These are phyloP conservation scores for Beauveria rudraprayagi DNA, from an alignment of 2,329 filamentous ascomycete genomes.

Conservation along the genomic window DNA sequence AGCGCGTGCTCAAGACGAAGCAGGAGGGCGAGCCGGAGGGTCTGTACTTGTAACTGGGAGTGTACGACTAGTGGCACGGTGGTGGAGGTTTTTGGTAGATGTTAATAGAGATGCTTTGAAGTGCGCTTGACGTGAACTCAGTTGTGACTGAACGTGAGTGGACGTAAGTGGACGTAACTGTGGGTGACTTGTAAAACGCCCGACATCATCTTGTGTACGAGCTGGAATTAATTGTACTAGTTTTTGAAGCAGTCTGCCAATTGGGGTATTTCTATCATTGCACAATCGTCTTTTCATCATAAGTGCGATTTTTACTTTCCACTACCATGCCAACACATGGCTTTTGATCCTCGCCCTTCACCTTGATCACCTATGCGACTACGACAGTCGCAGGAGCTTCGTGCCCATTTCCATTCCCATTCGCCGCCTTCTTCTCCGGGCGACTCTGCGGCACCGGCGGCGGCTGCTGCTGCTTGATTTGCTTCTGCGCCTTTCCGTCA, in stretches of 20 bases:
- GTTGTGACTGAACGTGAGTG: not conserved
- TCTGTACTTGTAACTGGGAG: constrained; percentile 73
- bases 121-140: not conserved
- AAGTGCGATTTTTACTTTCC: no score
- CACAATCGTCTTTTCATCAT: not conserved
- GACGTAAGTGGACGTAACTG: not conserved
- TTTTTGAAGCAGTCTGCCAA: not conserved
- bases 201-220: no score
- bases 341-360: not conserved
- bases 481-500: not conserved
- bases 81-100: constrained; percentile 2
- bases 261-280: not conserved
- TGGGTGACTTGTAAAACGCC: not conserved
- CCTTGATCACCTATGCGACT: not conserved
- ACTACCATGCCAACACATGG: no score
- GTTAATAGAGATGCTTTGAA: constrained; percentile 3
- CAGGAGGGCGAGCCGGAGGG: constrained; percentile 97
- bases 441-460: constrained; percentile 1
- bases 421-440: not conserved
- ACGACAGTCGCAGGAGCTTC: not conserved
- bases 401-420: not conserved
- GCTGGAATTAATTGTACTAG: not conserved
- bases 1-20: constrained; percentile 96
- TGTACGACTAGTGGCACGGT: constrained; percentile 18
- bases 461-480: not conserved